Evolutionary conservation across 1,284 basidiomycete species (phyloP).

Genomic region (Ceratobasidium sp.): DNA sequence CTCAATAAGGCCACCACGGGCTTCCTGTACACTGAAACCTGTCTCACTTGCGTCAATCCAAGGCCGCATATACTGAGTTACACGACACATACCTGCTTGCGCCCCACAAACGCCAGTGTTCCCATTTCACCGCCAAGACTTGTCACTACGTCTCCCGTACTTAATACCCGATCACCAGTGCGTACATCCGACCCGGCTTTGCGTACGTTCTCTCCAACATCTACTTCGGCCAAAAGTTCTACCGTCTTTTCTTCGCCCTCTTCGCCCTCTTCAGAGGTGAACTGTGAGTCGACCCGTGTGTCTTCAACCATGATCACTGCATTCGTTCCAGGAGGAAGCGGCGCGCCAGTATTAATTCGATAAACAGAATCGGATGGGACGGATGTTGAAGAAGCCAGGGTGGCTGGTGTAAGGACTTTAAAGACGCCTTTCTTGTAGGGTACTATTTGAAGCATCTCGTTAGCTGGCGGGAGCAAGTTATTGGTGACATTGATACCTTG

Average conservation of each 20-base stretch:
- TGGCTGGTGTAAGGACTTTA: slow-evolving; percentile 75
- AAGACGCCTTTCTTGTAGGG: slow-evolving; percentile 71
- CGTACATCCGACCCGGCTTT: slow-evolving; percentile 79
- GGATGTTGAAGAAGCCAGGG: slow-evolving; percentile 58
- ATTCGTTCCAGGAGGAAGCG: slow-evolving; percentile 80
- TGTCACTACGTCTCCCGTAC: slow-evolving; percentile 71
- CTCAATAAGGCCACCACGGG: slow-evolving; percentile 84
- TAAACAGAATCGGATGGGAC: slow-evolving; percentile 71
- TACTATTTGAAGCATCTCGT: background rate
- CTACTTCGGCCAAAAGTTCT: slow-evolving; percentile 73
- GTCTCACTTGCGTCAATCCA: background rate
- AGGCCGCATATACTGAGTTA: background rate
- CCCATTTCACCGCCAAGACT: slow-evolving; percentile 88
- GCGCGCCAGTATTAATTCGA: slow-evolving; percentile 83
- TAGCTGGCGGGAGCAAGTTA: slow-evolving; percentile 40
- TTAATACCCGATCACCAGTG: slow-evolving; percentile 75
- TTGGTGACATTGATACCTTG: slow-evolving; percentile 61
- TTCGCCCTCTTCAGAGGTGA: slow-evolving; percentile 36
- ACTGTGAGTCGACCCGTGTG: slow-evolving; percentile 63
- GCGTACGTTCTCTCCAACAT: slow-evolving; percentile 79
- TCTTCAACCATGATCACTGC: slow-evolving; percentile 94
- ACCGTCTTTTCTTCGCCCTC: slow-evolving; percentile 76
- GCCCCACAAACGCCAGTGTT: slow-evolving; percentile 83
- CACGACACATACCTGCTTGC: slow-evolving; percentile 67
- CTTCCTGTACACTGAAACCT: slow-evolving; percentile 77